Evolutionary conservation across 2,329 filamentous ascomycete genomes (phyloP).

Genomic region (Laburnicola sp.): DNA sequence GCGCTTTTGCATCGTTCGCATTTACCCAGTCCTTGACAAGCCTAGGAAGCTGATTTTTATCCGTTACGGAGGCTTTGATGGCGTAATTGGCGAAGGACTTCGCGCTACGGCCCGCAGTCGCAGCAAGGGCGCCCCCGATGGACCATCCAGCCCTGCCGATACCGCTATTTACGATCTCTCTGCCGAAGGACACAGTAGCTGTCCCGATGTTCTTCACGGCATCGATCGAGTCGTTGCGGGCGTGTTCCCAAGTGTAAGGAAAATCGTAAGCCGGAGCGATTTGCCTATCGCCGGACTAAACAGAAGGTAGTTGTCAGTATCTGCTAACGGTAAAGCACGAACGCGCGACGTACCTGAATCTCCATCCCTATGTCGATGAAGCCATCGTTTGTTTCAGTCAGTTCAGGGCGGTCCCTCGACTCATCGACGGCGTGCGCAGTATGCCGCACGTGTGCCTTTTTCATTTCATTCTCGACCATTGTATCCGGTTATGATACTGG

Average conservation of each 20-base stretch:
- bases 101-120: constrained; percentile 10
- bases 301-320: too few species aligned
- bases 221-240: constrained; percentile 11
- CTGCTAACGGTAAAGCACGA: too few species aligned
- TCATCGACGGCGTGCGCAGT: too few species aligned
- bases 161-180: constrained; percentile 13
- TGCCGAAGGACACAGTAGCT: constrained; percentile 16
- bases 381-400: too few species aligned
- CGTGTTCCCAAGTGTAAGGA: constrained; percentile 24
- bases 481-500: too few species aligned
- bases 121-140: constrained; percentile 14
- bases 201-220: constrained; percentile 13
- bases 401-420: too few species aligned
- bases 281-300: too few species aligned
- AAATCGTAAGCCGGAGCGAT: constrained; percentile 12
- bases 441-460: too few species aligned
- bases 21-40: constrained; percentile 12
- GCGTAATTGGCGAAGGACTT: constrained; percentile 3
- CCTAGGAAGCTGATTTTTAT: constrained; percentile 5
- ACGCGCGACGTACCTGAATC: too few species aligned
- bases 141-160: constrained; percentile 19
- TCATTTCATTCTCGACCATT: too few species aligned
- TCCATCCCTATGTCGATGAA: too few species aligned
- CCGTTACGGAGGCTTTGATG: neutral
- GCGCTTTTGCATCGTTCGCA: neutral